phyloP scores from a whole-genome alignment of 2,329 filamentous ascomycete species.

The Aspergillus hiratsukae region DNA sequence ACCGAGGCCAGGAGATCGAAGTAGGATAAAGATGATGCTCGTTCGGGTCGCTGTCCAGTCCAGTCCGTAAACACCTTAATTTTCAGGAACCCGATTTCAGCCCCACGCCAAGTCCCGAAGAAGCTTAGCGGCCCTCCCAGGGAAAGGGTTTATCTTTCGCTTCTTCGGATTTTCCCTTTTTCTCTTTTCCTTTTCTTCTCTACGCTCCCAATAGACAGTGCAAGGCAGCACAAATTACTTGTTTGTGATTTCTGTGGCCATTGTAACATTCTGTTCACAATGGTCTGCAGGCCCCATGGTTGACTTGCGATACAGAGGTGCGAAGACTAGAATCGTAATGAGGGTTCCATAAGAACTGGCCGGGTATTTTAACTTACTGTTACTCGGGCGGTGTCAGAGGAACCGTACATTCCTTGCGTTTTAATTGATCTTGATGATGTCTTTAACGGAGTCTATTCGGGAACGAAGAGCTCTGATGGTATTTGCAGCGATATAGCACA shows the following conservation, averaged over 20 bases:
- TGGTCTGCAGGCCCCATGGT: conserved; percentile 56
- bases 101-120: conserved; percentile 11
- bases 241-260: conserved; percentile 43
- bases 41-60: not conserved
- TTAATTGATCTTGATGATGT: conserved; percentile 3
- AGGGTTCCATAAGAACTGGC: conserved; percentile 70
- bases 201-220: conserved; percentile 83
- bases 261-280: conserved; percentile 64
- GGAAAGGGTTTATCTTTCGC: conserved; percentile 14
- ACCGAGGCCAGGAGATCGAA: not conserved
- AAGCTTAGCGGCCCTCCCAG: conserved; percentile 22
- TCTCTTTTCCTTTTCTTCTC: conserved; percentile 39
- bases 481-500: conserved; percentile 23
- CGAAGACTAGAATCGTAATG: conserved; percentile 49
- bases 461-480: conserved; percentile 16
- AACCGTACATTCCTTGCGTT: conserved; percentile 56
- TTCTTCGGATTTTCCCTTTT: conserved; percentile 11
- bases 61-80: not conserved
- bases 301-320: conserved; percentile 60
- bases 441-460: conserved; percentile 9
- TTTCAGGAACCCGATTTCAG: not conserved
- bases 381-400: conserved; percentile 84
- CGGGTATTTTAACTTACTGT: conserved; percentile 57
- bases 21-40: not conserved
- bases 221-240: conserved; percentile 59